Evolutionary conservation across 2,329 filamentous ascomycete species (phyloP).

Genomic region (Aspergillus jensenii): DNA sequence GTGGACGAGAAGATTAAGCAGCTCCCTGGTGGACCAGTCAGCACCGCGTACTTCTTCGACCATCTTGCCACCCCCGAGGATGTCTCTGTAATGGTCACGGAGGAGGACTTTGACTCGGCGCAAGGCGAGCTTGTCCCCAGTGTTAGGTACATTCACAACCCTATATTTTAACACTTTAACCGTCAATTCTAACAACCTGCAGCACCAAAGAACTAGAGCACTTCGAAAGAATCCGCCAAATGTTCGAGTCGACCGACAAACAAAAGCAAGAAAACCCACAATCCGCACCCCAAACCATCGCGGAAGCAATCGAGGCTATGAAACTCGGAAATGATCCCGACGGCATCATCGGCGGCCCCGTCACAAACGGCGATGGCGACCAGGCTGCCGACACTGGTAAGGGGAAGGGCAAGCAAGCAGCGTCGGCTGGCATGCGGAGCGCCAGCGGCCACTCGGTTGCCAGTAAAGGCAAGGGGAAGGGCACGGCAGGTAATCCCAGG

Average conservation of each 20-base stretch:
- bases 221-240: constrained; percentile 78
- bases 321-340: constrained; percentile 18
- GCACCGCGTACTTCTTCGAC: constrained; percentile 94
- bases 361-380: constrained; percentile 32
- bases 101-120: constrained; percentile 82
- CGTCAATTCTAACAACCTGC: constrained; percentile 24
- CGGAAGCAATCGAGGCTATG: constrained; percentile 38
- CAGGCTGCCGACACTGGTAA: constrained; percentile 24
- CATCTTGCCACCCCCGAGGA: constrained; percentile 82
- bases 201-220: constrained; percentile 89
- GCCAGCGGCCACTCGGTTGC: constrained; percentile 30
- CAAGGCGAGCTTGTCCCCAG: constrained; percentile 85
- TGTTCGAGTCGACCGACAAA: constrained; percentile 68
- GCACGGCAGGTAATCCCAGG: constrained; percentile 4
- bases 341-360: constrained; percentile 23
- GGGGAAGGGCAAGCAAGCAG: constrained; percentile 34
- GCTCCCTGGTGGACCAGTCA: constrained; percentile 61
- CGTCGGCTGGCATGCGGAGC: constrained; percentile 23
- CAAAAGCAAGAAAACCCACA: constrained; percentile 38
- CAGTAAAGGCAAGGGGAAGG: constrained; percentile 28
- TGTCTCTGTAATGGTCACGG: constrained; percentile 80
- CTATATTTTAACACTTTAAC: background rate
- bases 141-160: constrained; percentile 55
- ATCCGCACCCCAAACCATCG: constrained; percentile 33
- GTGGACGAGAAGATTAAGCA: constrained; percentile 80